Evolutionary conservation across 2,329 filamentous ascomycete genomes (phyloP), one percentile per base, ranked within the genome.

Genomic region (Colletotrichum sp.): DNA sequence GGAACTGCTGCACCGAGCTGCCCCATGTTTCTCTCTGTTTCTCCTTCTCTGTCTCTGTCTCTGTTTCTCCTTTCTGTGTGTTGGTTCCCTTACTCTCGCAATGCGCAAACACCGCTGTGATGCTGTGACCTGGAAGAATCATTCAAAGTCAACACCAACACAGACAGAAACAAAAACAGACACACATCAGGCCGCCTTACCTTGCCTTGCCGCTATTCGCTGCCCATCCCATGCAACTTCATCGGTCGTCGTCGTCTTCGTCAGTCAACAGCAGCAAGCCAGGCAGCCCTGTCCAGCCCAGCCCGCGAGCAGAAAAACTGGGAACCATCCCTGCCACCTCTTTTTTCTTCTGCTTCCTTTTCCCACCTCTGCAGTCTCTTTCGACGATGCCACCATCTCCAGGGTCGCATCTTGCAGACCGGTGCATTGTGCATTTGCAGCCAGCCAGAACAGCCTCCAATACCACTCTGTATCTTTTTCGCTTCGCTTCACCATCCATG

Each of bases 271-370:
- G 72, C 18, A 21, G 28, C 21, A 15, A 67, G 36, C 32, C 32
- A 55, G 36, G 24, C 24, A 48, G 34, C 64, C 64, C 48, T 32
- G 48, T 67, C 39, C 21, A 21, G 7, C 48, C 64, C 48, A 52
- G 39, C 36, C 30, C 16, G 52, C 65, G 12, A 36, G 13, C 52
- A 21, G 30, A 70, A 34, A 76, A 79, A 79, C 78, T 78, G 78
- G 78, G 78, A 76, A 78, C 60, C 43, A 79, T 55, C 78, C 77
- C 72, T 74, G 72, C 60, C 43, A 36, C 66, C 16, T 59, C 43
- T 69, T 71, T 57, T 39, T 68, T 57, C 8, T 24, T n/a, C 13
- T 36, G 28, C 39, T 60, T 16, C 55, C 18, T 15, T 48, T 67
- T 32, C 28, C 24, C 18, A 4, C 32, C 10, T 60, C 13, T 43